These are phyloP conservation scores for Saccharomycopsis hybrid DNA, from an alignment of 1,139 yeast genomes.

Conservation along the genomic window DNA sequence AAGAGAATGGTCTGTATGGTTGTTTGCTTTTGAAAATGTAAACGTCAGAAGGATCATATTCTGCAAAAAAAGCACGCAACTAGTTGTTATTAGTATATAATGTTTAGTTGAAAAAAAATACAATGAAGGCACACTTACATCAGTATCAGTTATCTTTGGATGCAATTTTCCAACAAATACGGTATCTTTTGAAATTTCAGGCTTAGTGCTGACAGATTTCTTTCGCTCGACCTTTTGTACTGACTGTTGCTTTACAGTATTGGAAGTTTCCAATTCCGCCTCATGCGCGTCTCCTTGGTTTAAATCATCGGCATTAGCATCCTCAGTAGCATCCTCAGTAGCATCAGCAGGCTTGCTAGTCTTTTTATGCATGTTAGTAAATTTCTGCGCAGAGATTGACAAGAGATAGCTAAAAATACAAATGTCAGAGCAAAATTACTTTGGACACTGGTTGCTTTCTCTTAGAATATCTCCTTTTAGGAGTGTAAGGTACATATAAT, in stretches of 20 bases:
- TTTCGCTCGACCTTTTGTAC: slow-evolving; percentile 21
- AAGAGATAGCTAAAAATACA: too few relatives aligned
- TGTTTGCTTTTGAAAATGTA: slow-evolving; percentile 38
- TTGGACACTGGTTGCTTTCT: background rate
- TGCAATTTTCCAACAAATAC: slow-evolving; percentile 48
- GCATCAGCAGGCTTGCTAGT: background rate
- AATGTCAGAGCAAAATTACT: too few relatives aligned
- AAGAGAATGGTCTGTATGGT: slow-evolving; percentile 27
- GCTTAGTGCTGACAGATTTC: too few relatives aligned
- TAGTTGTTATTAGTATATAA: background rate
- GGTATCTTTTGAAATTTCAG: slow-evolving; percentile 41
- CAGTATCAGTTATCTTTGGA: slow-evolving; percentile 35
- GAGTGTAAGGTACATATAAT: slow-evolving; percentile 37
- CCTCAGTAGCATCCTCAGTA: background rate
- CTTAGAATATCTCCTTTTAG: slow-evolving; percentile 22
- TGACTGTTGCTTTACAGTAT: slow-evolving; percentile 9
- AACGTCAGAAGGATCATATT: slow-evolving; percentile 41
- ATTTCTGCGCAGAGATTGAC: too few relatives aligned
- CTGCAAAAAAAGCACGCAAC: slow-evolving; percentile 38
- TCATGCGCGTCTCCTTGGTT: too few relatives aligned
- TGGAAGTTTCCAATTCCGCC: too few relatives aligned
- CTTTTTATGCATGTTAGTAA: too few relatives aligned
- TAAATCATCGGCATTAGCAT: background rate
- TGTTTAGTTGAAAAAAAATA: background rate
- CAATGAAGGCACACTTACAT: slow-evolving; percentile 18